Conservation (phyloP, 2,329 filamentous ascomycete species). For the Stagonosporopsis cucurbitacearum region DNA sequence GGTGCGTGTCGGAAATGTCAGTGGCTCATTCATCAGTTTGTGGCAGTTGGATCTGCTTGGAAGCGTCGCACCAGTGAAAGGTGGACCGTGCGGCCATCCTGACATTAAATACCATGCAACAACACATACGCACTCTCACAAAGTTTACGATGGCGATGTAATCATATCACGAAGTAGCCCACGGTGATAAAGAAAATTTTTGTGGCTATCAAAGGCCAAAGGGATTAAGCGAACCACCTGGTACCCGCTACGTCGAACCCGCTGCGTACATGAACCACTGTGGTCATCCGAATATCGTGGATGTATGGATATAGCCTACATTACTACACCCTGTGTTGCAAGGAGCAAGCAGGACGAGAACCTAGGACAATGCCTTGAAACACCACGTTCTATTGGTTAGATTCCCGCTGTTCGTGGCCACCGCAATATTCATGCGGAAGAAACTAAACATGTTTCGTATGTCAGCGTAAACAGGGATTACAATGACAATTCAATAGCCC, state of each 20-base stretch:
- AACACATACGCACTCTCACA: slow-evolving; percentile 1
- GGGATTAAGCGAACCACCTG: neutral
- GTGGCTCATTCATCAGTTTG: slow-evolving; percentile 27
- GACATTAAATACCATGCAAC: slow-evolving; percentile 23
- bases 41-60: slow-evolving; percentile 2
- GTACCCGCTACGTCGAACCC: neutral
- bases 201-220: neutral
- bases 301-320: too few species aligned
- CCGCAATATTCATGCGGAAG: slow-evolving; percentile 15
- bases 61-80: slow-evolving; percentile 25
- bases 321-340: neutral
- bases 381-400: neutral
- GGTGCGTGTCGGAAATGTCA: slow-evolving; percentile 30
- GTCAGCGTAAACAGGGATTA: slow-evolving; percentile 19
- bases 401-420: slow-evolving; percentile 1
- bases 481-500: slow-evolving; percentile 1
- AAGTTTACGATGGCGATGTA: neutral
- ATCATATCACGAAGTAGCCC: neutral
- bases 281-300: neutral
- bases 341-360: neutral
- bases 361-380: neutral
- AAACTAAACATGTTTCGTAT: slow-evolving; percentile 42
- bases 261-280: neutral
- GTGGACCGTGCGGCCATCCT: slow-evolving; percentile 35
- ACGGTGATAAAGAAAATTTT: neutral